Evolutionary conservation across 768 basidiomycete species (phyloP), one percentile per base, ranked within the genome.

Genomic region (Collybiopsis confluens): DNA sequence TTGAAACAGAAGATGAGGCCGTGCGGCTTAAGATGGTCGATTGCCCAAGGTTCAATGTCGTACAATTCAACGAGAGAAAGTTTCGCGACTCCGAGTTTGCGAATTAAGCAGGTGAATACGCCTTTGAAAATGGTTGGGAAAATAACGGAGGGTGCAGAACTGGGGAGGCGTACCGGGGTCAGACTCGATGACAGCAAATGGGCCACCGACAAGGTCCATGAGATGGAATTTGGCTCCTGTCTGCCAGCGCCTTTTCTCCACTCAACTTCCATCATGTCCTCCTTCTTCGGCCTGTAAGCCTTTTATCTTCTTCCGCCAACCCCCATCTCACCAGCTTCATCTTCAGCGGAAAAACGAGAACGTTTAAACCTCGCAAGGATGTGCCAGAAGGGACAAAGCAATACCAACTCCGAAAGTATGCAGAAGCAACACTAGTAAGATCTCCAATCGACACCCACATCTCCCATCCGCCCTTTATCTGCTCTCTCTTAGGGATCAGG

Each of bases 321-420:
- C n/a, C n/a, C n/a, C n/a, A n/a, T n/a, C n/a, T n/a, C n/a, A n/a
- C n/a, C n/a, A n/a, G n/a, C n/a, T n/a, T n/a, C n/a, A n/a, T n/a
- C n/a, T n/a, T 24, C 59, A 93, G 92, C 43, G 91, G 89, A 38
- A 94, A 93, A 74, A 91, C 90, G 35, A 85, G 92, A 52, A 94
- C 96, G 16, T 98, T 98, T 81, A 96, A 95, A 66, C 96, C 96
- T 26, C 87, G 93, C 63, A 93, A 90, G 71, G 91, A 92, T 67
- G 87, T 94, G 21, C 90, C 93, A 4, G 93, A 96, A 68, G 95
- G 95, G 37, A 96, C 95, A 36, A 96, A 96, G 71, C 96, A 98
- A 67, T 98, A 95, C 68, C 96, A 98, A 73, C 76, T 99, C 59
- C 86, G 97, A 69, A 98, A 98, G 77, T 98, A 95, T 64, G 93